Conservation (phyloP, 2,329 filamentous ascomycete genomes). For the Aspergillus pseudoviridinutans region DNA sequence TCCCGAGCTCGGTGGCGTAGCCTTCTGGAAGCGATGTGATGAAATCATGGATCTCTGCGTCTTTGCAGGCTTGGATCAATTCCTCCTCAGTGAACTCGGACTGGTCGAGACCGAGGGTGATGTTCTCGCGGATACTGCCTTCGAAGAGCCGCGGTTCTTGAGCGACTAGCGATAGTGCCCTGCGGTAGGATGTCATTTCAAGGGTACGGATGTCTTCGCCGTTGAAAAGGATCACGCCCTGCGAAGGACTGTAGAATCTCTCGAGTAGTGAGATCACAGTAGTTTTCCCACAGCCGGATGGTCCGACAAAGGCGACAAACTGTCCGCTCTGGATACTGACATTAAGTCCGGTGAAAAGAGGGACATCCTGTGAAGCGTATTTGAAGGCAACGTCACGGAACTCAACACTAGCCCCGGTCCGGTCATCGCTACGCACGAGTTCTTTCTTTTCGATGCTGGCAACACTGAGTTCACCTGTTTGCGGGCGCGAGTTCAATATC, state of each 20-base stretch:
- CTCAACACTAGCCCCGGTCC: neutral
- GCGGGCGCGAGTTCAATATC: conserved; percentile 26
- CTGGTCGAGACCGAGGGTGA: conserved; percentile 43
- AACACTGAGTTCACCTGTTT: neutral
- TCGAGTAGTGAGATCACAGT: conserved; percentile 45
- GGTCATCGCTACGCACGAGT: neutral
- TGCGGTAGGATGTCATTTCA: conserved; percentile 28
- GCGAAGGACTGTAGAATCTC: conserved; percentile 43
- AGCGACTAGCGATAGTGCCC: conserved; percentile 31
- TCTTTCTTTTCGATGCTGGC: neutral
- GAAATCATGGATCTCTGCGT: conserved; percentile 53
- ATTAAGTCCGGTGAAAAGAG: conserved; percentile 29
- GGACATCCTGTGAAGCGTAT: conserved; percentile 30
- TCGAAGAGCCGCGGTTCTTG: conserved; percentile 47
- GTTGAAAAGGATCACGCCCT: conserved; percentile 38
- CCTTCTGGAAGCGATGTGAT: conserved; percentile 51
- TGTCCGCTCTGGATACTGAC: conserved; percentile 36
- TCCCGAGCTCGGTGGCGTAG: conserved; percentile 47
- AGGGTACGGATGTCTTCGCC: conserved; percentile 26
- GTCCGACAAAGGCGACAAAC: conserved; percentile 45
- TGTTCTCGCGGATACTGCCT: conserved; percentile 46
- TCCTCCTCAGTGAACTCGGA: conserved; percentile 30
- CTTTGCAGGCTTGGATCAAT: conserved; percentile 45
- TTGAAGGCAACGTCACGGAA: conserved; percentile 16
- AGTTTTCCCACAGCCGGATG: conserved; percentile 48